Base-by-base conservation (phyloP, 192 early-diverging fungal species). In the Mortierella antarctica region DNA sequence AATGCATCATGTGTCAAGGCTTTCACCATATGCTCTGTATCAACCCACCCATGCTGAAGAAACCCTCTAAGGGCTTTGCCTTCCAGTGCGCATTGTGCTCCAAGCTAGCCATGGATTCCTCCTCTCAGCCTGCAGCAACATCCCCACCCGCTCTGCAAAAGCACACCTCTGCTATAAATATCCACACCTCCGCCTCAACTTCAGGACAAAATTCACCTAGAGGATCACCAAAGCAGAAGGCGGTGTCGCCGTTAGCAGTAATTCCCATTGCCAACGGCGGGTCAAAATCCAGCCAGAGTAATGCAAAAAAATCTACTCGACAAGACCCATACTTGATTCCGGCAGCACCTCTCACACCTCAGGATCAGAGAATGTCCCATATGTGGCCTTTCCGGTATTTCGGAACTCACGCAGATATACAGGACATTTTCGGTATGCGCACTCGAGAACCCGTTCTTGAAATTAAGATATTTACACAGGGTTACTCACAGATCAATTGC, bases 301-400 rank as follows among this genome's bases (percentile, higher is more conserved):
- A 40, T 49, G 0, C 8, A 31, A 31, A 31, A 31, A 31, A 31
- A 31, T 31, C 31, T 31, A 31, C 31, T 31, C 31, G 31, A 31
- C 31, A 31, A 31, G 31, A 3, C 31, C 31, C 21, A 15, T 17
- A 40, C 0, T 23, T 57, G 20, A 63, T 21, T 14, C 46, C 45
- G 23, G 14, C 60, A 7, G 56, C 77, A 74, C 31, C 85, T 48
- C 62, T 82, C 49, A 82, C 83, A 83, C 79, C 86, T 61, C 54
- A 89, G 75, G 71, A 84, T 57, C 79, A 82, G n/a, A 82, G 57
- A 23, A 85, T 83, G 68, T 89, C 90, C 14, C 85, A 89, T 15
- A 85, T 91, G 84, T 97, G 95, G 95, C 96, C 96, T 11, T 97
- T 92, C 70, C 86, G 93, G 14, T 97, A 97, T 71, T 94, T 96